These are phyloP conservation scores for Gymnopilus dilepis DNA, from an alignment of 768 basidiomycete genomes.

Conservation along the genomic window DNA sequence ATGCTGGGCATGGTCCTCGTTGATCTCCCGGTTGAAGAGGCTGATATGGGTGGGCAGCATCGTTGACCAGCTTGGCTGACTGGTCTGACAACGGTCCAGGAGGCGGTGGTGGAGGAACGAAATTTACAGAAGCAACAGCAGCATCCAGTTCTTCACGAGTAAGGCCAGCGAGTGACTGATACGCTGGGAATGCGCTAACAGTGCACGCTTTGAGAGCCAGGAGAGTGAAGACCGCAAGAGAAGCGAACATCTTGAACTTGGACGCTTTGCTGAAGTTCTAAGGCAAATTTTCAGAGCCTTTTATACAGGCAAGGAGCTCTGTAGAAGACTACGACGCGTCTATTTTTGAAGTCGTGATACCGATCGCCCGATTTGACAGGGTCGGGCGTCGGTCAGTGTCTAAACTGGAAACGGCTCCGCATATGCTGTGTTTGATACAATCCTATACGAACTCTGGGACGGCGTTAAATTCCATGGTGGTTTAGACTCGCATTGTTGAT, in stretches of 20 bases:
- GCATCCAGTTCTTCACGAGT: slow-evolving; percentile 25
- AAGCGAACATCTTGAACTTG: slow-evolving; percentile 4
- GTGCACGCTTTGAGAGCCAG: neutral
- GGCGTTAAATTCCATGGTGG: neutral
- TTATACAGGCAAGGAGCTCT: neutral
- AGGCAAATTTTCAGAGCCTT: neutral
- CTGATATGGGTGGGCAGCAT: neutral
- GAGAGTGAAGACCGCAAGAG: slow-evolving; percentile 5
- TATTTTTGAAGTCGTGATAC: neutral
- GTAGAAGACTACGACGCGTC: neutral
- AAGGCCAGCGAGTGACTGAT: slow-evolving; percentile 32
- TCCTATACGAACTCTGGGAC: neutral
- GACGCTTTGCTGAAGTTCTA: neutral
- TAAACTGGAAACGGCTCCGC: slow-evolving; percentile 2
- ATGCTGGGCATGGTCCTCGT: slow-evolving; percentile 16
- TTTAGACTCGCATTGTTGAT: neutral
- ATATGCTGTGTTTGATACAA: neutral
- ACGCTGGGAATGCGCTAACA: slow-evolving; percentile 26
- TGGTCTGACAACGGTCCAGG: slow-evolving; percentile 23
- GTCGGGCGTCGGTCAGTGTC: neutral
- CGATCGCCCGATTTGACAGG: neutral
- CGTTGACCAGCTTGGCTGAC: slow-evolving; percentile 6
- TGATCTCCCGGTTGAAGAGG: neutral
- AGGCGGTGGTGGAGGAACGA: slow-evolving; percentile 7
- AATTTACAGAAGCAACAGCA: slow-evolving; percentile 18